Evolutionary conservation across 768 basidiomycete species (phyloP).

Genomic region (Porpolomopsis calyptriformis): DNA sequence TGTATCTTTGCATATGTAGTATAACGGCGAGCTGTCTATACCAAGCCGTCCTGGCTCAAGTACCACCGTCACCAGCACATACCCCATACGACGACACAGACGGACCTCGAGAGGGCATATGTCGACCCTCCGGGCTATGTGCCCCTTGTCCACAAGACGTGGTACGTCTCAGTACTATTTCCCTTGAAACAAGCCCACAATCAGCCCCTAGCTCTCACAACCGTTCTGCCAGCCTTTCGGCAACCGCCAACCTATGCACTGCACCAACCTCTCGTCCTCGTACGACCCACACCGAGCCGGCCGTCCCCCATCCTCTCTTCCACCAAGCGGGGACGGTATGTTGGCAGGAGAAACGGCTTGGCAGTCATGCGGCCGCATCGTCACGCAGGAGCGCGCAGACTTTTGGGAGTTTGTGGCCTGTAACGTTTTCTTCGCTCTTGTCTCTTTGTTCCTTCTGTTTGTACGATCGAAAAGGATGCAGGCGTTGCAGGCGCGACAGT

Average conservation of each 20-base stretch:
- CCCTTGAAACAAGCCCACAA: conserved; percentile 2
- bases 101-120: conserved; percentile 23
- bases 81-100: conserved; percentile 20
- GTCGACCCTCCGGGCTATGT: conserved; percentile 47
- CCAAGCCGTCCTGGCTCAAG: conserved; percentile 9
- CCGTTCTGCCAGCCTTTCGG: conserved; percentile 96
- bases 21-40: conserved; percentile 9
- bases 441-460: conserved; percentile 57
- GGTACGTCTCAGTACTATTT: conserved; percentile 28
- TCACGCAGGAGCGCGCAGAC: conserved; percentile 67
- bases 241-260: conserved; percentile 83
- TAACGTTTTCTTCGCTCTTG: conserved; percentile 60
- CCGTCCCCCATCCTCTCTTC: conserved; percentile 14
- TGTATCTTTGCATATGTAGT: too few species aligned
- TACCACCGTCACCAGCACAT: conserved; percentile 10
- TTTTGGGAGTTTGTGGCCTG: conserved; percentile 88
- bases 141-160: conserved; percentile 53
- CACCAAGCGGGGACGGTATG: conserved; percentile 12
- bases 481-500: conserved; percentile 63
- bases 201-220: conserved; percentile 51
- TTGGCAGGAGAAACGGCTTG: conserved; percentile 68
- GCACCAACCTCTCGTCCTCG: conserved; percentile 29
- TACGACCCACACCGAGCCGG: conserved; percentile 9
- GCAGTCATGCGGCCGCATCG: conserved; percentile 87
- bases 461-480: conserved; percentile 60